Evolutionary conservation across 345 rosid species (phyloP).

Genomic region (Psidium friedrichsthalianum): DNA sequence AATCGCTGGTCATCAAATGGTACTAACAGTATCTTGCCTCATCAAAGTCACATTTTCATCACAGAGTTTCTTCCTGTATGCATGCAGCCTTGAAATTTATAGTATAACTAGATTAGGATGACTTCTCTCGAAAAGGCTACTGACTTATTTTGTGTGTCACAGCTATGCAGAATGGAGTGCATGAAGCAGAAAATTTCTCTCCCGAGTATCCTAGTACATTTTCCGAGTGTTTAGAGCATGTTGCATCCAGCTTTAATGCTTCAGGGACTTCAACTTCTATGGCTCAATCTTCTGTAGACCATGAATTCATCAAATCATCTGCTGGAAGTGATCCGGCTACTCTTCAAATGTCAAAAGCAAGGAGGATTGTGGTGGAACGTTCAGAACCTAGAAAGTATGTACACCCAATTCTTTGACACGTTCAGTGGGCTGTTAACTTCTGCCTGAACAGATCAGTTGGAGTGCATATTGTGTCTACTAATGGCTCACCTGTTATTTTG

Average conservation of each 20-base stretch:
- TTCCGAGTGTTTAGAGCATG: slow-evolving; percentile 30
- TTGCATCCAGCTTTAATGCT: slow-evolving; percentile 35
- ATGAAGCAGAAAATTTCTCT: slow-evolving; percentile 28
- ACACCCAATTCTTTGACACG: background rate
- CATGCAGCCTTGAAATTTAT: background rate
- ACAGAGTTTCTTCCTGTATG: background rate
- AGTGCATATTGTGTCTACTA: background rate
- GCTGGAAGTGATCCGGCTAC: slow-evolving; percentile 42
- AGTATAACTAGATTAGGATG: background rate
- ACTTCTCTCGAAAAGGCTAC: background rate
- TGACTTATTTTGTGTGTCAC: slow-evolving; percentile 7
- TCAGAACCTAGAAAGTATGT: slow-evolving; percentile 70
- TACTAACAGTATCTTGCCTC: background rate
- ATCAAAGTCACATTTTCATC: background rate
- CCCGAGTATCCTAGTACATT: slow-evolving; percentile 30
- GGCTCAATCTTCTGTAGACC: slow-evolving; percentile 45
- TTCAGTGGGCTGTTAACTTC: background rate
- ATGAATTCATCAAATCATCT: slow-evolving; percentile 37
- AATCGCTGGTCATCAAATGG: background rate
- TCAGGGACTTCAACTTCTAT: slow-evolving; percentile 43
- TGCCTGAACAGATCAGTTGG: background rate
- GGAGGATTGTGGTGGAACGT: slow-evolving; percentile 58
- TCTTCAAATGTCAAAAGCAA: slow-evolving; percentile 35
- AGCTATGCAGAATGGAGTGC: slow-evolving; percentile 36
- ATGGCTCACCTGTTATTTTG: background rate